Evolutionary conservation across 805 yeast genomes (phyloP), one percentile per base, ranked within the genome.

Genomic region (Candida mattraensis): DNA sequence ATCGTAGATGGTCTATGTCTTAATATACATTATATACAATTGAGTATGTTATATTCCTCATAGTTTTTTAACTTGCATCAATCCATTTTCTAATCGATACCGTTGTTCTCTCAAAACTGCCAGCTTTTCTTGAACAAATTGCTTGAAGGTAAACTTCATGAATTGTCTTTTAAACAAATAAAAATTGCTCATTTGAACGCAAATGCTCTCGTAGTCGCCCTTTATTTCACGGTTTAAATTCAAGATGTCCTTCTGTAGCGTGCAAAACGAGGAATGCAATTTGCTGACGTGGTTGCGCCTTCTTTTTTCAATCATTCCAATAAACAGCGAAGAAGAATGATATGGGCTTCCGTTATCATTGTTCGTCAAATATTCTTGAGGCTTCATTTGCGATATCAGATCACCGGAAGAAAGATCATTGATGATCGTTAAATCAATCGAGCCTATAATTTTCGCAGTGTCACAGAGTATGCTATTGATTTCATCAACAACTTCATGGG

Each of bases 131-230:
- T 42, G 38, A 2, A 60, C 59, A 35, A 53, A 66, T 21, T 57
- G 59, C 34, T 56, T 63, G 23, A 77, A 48, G 2, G 64, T 61
- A 31, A 64, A 56, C 24, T 50, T 47, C 25, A 74, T 40, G 39
- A 74, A 66, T 1, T 56, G 55, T 3, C 70, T 56, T 47, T 74
- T 74, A 57, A 72, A 78, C 34, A 64, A 66, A 45, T 82, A 59
- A 41, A 74, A 80, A 33, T 71, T 74, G 33, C 80, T 79, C 13
- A 81, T 62, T 53, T 80, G 83, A 33, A 76, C 70, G 1, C 89
- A 88, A 3, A 82, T 45, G 2, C 56, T 47, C 48, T 83, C 91
- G 55, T 83, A 85, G n/a, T 63, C 69, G 16, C 46, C 42, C 35
- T 69, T 75, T 16, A 83, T 68, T 3, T 69, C 76, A 13, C 51